Percentiles rank a stretch among this genome's conserved stretches.
These are phyloP conservation scores for Rhizopogon vulgaris DNA, from an alignment of 768 basidiomycete species.

Conservation along the genomic window DNA sequence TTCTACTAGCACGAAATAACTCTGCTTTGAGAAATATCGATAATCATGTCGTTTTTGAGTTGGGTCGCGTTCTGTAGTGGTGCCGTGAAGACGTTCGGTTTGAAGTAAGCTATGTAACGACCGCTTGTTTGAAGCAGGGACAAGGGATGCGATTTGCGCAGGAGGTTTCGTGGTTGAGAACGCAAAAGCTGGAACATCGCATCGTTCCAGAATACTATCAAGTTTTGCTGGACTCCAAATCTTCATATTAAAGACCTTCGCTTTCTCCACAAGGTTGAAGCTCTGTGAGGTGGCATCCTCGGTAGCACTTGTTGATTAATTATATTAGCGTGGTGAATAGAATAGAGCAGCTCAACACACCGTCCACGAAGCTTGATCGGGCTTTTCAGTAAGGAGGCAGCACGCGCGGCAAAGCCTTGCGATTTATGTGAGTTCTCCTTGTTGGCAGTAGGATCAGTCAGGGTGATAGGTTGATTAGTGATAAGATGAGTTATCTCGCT, in stretches of 20 bases:
- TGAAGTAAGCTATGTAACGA: slow-evolving; percentile 61
- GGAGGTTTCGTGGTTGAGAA: slow-evolving; percentile 20
- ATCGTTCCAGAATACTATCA: slow-evolving; percentile 65
- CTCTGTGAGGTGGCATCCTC: slow-evolving; percentile 27
- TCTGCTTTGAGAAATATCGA: slow-evolving; percentile 73
- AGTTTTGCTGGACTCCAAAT: slow-evolving; percentile 78
- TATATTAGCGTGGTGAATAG: neutral
- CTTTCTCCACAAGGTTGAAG: slow-evolving; percentile 58
- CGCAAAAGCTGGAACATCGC: slow-evolving; percentile 34
- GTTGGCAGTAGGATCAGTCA: slow-evolving; percentile 35
- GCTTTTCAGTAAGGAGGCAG: slow-evolving; percentile 42
- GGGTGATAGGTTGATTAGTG: slow-evolving; percentile 46
- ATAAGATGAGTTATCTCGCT: slow-evolving; percentile 84
- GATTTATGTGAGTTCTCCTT: slow-evolving; percentile 60
- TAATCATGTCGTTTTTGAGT: slow-evolving; percentile 83
- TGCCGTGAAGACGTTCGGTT: slow-evolving; percentile 80
- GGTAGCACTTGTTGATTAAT: slow-evolving; percentile 14
- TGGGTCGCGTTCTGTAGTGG: slow-evolving; percentile 85
- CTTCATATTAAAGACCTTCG: slow-evolving; percentile 69
- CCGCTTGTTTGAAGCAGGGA: slow-evolving; percentile 31
- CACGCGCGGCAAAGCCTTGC: slow-evolving; percentile 18
- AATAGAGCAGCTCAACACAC: slow-evolving; percentile 32
- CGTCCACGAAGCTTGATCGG: slow-evolving; percentile 57
- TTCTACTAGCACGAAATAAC: slow-evolving; percentile 85
- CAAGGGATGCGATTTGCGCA: slow-evolving; percentile 24